These are phyloP conservation scores for Plantago coronopus DNA, from an alignment of 305 asterid genomes.

Conservation along the genomic window DNA sequence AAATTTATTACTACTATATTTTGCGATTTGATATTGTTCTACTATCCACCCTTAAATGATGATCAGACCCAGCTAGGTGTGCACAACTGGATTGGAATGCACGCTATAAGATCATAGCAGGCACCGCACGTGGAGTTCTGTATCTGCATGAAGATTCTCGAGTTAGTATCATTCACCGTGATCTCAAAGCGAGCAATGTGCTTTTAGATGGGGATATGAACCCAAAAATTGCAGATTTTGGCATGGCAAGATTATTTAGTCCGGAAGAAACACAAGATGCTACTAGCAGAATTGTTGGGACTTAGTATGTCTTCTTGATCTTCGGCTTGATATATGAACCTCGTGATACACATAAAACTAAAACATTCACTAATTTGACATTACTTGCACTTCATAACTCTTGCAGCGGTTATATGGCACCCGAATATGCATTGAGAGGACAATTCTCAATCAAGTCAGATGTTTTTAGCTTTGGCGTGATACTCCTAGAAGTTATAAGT, in stretches of 20 bases:
- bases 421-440: no score
- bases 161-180: conserved; percentile 41
- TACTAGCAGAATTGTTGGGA: conserved; percentile 34
- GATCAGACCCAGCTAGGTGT: conserved; percentile 22
- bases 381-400: no score
- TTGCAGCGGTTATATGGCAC: no score
- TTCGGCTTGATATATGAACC: no score
- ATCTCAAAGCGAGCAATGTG: conserved; percentile 45
- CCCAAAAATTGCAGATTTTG: conserved; percentile 49
- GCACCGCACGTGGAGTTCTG: conserved; percentile 38
- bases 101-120: conserved; percentile 29
- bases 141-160: conserved; percentile 45
- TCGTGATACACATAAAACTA: no score
- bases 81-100: conserved; percentile 26
- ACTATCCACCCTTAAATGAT: neutral
- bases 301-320: conserved; percentile 24
- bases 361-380: no score
- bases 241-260: conserved; percentile 37
- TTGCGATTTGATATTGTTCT: no score
- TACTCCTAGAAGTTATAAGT: conserved; percentile 35
- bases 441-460: conserved; percentile 37
- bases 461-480: conserved; percentile 41
- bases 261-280: conserved; percentile 29
- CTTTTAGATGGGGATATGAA: conserved; percentile 34
- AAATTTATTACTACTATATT: no score